Base-by-base conservation (phyloP, 306 rosid genomes). In the Castanea sativa region DNA sequence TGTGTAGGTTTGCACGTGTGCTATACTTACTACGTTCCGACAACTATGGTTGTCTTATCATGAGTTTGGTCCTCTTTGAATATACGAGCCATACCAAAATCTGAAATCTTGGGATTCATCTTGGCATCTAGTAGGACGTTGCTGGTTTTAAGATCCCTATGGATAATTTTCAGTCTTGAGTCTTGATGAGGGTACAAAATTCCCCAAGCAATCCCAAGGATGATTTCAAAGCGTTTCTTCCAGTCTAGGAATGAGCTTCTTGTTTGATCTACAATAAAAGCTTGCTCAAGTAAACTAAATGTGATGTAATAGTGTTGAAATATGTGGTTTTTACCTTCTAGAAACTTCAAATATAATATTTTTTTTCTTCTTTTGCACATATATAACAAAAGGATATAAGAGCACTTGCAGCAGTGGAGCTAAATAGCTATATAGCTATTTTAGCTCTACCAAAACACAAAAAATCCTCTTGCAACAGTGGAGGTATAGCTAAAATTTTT, bases 131-230 rank as follows among this genome's bases (percentile, higher is more conserved):
- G 25, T 25, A 60, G 33, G 11, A 60, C 25, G 4, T 60, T 60
- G 7, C 67, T 60, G 8, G 67, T 23, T 11, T 60, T 60, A 3
- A 60, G 33, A 25, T 60, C 67, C 18, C 33, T 60, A 25, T 60
- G 67, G 6, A 60, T 60, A 60, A 60, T 60, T 63, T n/a, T 63
- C 3, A 63, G 5, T 30, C 69, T 63, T 6, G 69, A 29, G 69
- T 63, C 69, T 15, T 63, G 21, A 63, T 63, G 21, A 63, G 15
- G 69, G 14, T 63, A 63, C 20, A 71, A 6, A 71, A 71, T 21
- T 5, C 60, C 75, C n/a, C 75, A 59, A 38, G 75, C 60, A 13
- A 71, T 45, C 58, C 32, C 75, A 49, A 71, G 16, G 19, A 71
- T 71, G 55, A 49, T 71, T 6, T n/a, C 75, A 25, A 49, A 71